Evolutionary conservation across 2,329 filamentous ascomycete species (phyloP).

Genomic region (Epichloe gansuensis): DNA sequence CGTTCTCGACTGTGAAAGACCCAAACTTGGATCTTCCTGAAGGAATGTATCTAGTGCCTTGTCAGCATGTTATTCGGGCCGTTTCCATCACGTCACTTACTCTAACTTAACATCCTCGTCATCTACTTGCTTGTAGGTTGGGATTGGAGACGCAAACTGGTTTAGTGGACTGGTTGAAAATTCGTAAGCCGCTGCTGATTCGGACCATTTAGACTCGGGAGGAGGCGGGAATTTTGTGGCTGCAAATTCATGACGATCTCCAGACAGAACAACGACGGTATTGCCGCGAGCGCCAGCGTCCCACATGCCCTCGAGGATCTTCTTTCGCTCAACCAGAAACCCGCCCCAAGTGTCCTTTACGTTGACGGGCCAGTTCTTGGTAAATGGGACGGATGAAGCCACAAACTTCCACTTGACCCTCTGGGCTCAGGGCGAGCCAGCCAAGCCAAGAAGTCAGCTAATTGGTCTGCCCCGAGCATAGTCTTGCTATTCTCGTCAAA

Average conservation of each 20-base stretch:
- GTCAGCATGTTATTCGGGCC: conserved; percentile 2
- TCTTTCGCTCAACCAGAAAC: conserved; percentile 67
- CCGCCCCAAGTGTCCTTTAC: conserved; percentile 88
- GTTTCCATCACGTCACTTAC: conserved; percentile 35
- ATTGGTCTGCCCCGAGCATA: conserved; percentile 74
- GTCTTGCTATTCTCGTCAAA: conserved; percentile 58
- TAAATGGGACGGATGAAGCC: conserved; percentile 84
- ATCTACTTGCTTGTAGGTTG: conserved; percentile 73
- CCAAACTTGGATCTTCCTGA: conserved; percentile 85
- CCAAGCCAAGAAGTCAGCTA: conserved; percentile 68
- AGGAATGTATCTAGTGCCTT: conserved; percentile 52
- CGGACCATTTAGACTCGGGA: conserved; percentile 47
- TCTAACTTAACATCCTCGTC: conserved; percentile 74
- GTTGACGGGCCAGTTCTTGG: conserved; percentile 92
- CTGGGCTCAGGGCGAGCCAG: conserved; percentile 57
- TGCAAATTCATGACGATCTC: conserved; percentile 94
- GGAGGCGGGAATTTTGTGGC: conserved; percentile 68
- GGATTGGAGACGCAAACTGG: conserved; percentile 83
- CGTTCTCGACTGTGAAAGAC: conserved; percentile 54
- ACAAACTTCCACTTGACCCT: conserved; percentile 92
- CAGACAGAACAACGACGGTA: conserved; percentile 74
- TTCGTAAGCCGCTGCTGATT: conserved; percentile 63
- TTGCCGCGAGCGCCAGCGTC: conserved; percentile 61
- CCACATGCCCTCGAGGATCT: conserved; percentile 86
- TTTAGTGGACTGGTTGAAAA: conserved; percentile 85